phyloP scores from a whole-genome alignment of 257 asterid genomes.

The Nicotiana noctiflora region DNA sequence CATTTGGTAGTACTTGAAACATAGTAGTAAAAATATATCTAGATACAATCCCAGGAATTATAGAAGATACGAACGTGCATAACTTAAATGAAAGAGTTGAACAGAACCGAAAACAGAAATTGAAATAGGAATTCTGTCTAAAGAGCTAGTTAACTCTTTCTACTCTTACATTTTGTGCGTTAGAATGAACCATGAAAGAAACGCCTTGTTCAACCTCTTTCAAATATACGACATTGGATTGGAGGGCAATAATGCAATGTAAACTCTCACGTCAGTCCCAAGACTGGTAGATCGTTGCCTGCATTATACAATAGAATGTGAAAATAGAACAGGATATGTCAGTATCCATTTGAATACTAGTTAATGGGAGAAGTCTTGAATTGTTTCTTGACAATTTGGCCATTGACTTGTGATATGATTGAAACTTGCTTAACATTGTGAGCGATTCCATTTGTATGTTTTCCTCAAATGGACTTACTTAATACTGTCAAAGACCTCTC shows the following conservation, averaged over 20 bases:
- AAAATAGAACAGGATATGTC: background rate
- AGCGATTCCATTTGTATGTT: conserved; percentile 4
- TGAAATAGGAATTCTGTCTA: background rate
- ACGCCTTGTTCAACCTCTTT: too few relatives aligned
- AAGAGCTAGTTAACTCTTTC: too few relatives aligned
- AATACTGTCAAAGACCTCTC: conserved; percentile 16
- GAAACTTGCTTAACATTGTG: conserved; percentile 19
- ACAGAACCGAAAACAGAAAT: background rate
- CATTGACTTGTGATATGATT: conserved; percentile 17
- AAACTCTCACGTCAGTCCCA: background rate
- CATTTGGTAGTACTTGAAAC: background rate
- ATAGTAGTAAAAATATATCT: background rate
- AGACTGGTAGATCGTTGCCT: background rate
- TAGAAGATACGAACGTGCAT: background rate
- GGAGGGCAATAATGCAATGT: background rate
- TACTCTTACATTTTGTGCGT: too few relatives aligned
- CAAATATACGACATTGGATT: too few relatives aligned
- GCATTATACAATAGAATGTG: background rate
- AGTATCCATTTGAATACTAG: background rate
- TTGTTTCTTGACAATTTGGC: conserved; percentile 14
- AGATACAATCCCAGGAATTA: background rate
- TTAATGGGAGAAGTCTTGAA: background rate
- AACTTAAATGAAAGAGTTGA: background rate
- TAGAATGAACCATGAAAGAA: too few relatives aligned
- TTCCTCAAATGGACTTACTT: conserved; percentile 16